Conservation (phyloP, 2,329 filamentous ascomycete genomes). For the Ascochyta koolunga region DNA sequence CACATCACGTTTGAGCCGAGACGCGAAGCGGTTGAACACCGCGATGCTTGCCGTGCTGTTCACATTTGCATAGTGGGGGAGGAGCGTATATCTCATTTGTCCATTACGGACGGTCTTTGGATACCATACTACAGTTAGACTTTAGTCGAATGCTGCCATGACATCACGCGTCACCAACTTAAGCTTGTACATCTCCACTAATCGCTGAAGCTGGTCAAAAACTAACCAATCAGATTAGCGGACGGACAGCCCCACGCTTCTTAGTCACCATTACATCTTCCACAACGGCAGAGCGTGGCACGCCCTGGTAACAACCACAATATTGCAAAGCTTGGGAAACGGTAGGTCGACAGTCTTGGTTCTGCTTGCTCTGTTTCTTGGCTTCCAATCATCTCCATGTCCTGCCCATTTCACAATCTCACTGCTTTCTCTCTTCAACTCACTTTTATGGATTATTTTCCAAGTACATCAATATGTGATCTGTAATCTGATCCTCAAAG, state of each 20-base stretch:
- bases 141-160: not conserved
- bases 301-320: not conserved
- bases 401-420: not conserved
- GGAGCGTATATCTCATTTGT: not conserved
- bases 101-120: slow-evolving; percentile 4
- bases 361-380: not conserved
- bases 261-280: slow-evolving; percentile 19
- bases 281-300: not conserved
- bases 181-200: not conserved
- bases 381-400: too few relatives aligned
- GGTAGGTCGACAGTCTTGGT: not conserved
- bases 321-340: not conserved
- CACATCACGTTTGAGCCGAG: too few relatives aligned
- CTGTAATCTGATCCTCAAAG: not conserved
- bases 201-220: not conserved
- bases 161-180: slow-evolving; percentile 6
- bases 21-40: too few relatives aligned
- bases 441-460: not conserved
- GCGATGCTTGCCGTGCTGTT: not conserved
- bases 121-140: slow-evolving; percentile 3
- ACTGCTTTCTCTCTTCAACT: not conserved
- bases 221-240: slow-evolving; percentile 11
- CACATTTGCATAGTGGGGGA: not conserved
- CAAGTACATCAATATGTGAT: not conserved
- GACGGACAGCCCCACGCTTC: not conserved